phyloP scores from a whole-genome alignment of 768 basidiomycete species.

The Galerina marginata region DNA sequence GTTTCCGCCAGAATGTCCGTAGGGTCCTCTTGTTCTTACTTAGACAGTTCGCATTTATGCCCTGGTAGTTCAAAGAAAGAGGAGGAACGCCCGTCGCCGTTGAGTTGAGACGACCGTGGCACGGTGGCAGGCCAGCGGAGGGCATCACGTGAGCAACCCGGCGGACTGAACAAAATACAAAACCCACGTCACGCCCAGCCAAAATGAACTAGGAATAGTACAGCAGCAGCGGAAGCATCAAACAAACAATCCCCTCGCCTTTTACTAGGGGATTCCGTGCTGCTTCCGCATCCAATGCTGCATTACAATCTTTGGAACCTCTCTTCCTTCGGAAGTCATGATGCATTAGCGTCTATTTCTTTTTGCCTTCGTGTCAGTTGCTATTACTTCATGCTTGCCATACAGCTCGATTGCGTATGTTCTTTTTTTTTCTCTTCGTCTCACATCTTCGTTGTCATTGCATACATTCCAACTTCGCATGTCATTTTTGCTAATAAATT shows the following conservation, averaged over 20 bases:
- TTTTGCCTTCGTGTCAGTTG: neutral
- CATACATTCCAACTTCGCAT: too few relatives aligned
- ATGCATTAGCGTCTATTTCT: conserved; percentile 15
- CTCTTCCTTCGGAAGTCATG: conserved; percentile 36
- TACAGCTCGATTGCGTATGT: too few relatives aligned
- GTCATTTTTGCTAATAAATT: too few relatives aligned
- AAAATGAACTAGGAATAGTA: neutral
- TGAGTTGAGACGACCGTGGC: too few relatives aligned
- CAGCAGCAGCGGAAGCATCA: conserved; percentile 51
- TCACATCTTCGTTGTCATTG: too few relatives aligned
- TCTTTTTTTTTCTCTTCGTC: too few relatives aligned
- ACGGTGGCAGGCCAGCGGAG: too few relatives aligned
- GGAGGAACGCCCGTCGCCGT: neutral
- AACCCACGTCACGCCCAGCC: conserved; percentile 9
- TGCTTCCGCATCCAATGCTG: conserved; percentile 48
- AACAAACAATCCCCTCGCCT: conserved; percentile 61
- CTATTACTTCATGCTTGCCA: too few relatives aligned
- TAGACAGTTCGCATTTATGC: too few relatives aligned
- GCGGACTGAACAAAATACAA: conserved; percentile 48
- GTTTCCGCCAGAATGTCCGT: too few relatives aligned
- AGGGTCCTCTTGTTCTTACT: too few relatives aligned
- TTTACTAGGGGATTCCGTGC: conserved; percentile 63
- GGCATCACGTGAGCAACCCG: conserved; percentile 36
- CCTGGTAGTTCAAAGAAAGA: too few relatives aligned
- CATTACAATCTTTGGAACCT: conserved; percentile 48